These are phyloP conservation scores for Cotoneaster glaucophyllus DNA, from an alignment of 306 rosid species.

Conservation along the genomic window DNA sequence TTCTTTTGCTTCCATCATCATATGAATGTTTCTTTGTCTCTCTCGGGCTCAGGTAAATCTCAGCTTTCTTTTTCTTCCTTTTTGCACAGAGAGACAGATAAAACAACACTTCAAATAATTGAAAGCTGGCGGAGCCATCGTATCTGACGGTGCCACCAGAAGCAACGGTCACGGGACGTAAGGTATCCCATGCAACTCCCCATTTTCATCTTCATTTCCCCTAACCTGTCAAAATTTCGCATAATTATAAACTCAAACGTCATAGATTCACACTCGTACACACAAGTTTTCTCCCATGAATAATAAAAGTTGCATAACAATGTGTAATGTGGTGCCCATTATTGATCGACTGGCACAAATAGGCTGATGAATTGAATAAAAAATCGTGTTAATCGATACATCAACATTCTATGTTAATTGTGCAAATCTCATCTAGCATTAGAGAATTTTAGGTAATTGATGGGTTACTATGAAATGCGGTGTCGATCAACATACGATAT, in stretches of 20 bases:
- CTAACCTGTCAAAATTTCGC: background rate
- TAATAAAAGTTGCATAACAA: too few species aligned
- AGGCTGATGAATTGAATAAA: too few species aligned
- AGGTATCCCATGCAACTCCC: conserved; percentile 22
- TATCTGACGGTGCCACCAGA: background rate
- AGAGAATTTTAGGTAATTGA: background rate
- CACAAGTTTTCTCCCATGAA: background rate
- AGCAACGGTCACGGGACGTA: conserved; percentile 18
- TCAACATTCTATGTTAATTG: too few species aligned
- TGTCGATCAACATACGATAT: too few species aligned
- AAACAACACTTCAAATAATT: background rate
- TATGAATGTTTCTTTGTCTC: conserved; percentile 1
- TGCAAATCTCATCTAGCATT: too few species aligned
- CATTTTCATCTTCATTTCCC: background rate
- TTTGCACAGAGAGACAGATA: background rate
- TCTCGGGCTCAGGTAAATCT: background rate
- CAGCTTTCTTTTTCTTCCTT: background rate
- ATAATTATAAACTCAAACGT: background rate
- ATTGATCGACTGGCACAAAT: too few species aligned
- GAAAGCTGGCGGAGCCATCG: conserved; percentile 7
- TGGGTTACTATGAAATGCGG: too few species aligned
- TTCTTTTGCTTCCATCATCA: background rate
- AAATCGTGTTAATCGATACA: too few species aligned
- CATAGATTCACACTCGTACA: background rate
- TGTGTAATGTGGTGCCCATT: too few species aligned